These are phyloP conservation scores for Scytalidium sp. DNA, from an alignment of 2,329 filamentous ascomycete genomes.

Conservation along the genomic window DNA sequence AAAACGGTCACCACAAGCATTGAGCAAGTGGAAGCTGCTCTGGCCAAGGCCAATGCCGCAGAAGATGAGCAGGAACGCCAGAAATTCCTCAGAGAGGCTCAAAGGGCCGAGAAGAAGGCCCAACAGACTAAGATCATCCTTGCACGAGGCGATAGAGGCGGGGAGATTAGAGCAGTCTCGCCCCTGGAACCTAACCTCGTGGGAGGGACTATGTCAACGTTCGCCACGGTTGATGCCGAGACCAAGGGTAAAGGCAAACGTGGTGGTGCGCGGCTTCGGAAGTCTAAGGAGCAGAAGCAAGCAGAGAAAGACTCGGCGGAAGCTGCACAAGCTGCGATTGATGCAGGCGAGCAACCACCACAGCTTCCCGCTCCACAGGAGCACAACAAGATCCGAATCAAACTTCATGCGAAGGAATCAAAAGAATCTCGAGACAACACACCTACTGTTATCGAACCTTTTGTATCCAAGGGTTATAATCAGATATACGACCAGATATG, in stretches of 20 bases:
- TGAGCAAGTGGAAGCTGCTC: slow-evolving; percentile 81
- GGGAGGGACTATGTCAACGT: slow-evolving; percentile 81
- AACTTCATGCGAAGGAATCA: slow-evolving; percentile 44
- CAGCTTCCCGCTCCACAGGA: slow-evolving; percentile 36
- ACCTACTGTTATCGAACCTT: slow-evolving; percentile 38
- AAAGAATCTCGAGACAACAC: slow-evolving; percentile 39
- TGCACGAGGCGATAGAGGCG: slow-evolving; percentile 82
- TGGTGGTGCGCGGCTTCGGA: slow-evolving; percentile 68
- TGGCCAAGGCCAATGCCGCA: slow-evolving; percentile 73
- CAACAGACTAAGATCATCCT: slow-evolving; percentile 85
- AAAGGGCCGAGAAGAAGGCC: slow-evolving; percentile 89
- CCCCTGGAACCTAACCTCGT: slow-evolving; percentile 78
- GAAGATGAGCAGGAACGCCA: slow-evolving; percentile 79
- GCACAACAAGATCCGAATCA: slow-evolving; percentile 57
- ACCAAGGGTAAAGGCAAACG: slow-evolving; percentile 49
- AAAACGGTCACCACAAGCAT: slow-evolving; percentile 94
- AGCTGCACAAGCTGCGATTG: slow-evolving; percentile 79
- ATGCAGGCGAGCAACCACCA: slow-evolving; percentile 72
- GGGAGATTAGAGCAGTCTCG: slow-evolving; percentile 61
- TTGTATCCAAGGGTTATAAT: slow-evolving; percentile 89
- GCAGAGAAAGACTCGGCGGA: slow-evolving; percentile 81
- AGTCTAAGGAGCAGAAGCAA: slow-evolving; percentile 84
- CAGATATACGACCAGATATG: slow-evolving; percentile 98
- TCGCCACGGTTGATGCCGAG: slow-evolving; percentile 54
- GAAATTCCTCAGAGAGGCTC: slow-evolving; percentile 79